Evolutionary conservation across 2,329 filamentous ascomycete genomes (phyloP).

Genomic region (Aspergillus phoenicis): DNA sequence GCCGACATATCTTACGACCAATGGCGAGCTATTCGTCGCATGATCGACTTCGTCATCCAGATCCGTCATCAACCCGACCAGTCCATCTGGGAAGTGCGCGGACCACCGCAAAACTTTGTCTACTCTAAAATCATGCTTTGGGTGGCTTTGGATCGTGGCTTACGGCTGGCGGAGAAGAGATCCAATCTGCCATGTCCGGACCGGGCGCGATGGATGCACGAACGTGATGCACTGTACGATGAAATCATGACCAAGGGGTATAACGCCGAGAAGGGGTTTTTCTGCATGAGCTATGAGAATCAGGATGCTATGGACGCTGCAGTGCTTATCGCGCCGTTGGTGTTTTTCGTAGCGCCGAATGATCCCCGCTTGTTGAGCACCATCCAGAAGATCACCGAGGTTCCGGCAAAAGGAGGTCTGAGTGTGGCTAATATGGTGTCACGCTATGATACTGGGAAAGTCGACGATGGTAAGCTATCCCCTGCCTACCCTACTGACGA

Average conservation of each 20-base stretch:
- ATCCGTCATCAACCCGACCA: constrained; percentile 71
- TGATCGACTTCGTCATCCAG: constrained; percentile 62
- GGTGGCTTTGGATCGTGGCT: constrained; percentile 76
- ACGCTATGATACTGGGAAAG: constrained; percentile 69
- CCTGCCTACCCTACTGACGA: too few relatives aligned
- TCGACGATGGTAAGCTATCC: constrained; percentile 63
- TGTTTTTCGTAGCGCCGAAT: constrained; percentile 78
- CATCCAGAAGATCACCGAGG: constrained; percentile 69
- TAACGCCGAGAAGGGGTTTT: constrained; percentile 68
- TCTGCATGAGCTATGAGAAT: constrained; percentile 76
- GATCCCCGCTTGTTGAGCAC: constrained; percentile 75
- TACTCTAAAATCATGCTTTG: constrained; percentile 85
- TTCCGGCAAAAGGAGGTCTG: constrained; percentile 73
- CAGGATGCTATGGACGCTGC: constrained; percentile 68
- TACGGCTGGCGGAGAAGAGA: constrained; percentile 73
- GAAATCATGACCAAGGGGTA: constrained; percentile 78
- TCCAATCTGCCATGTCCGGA: constrained; percentile 72
- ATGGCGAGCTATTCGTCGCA: constrained; percentile 70
- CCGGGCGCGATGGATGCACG: constrained; percentile 65
- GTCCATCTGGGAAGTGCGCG: constrained; percentile 80
- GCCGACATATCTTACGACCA: constrained; percentile 76
- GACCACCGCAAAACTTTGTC: constrained; percentile 62
- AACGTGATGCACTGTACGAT: constrained; percentile 70
- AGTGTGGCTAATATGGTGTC: constrained; percentile 76
- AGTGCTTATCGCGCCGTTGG: constrained; percentile 69